A percentile compares a stretch with the other conserved stretches of the same genome.
phyloP scores from a whole-genome alignment of 129 eudicot species.

The carrot (Daucus carota) region DH1_v3.0 NC_030386.2:35889501-35890000 shows the following conservation, averaged over 20 bases:
- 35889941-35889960: conserved; percentile 45
- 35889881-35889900: not conserved
- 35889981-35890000: conserved; percentile 99
- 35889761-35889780: conserved; percentile 97
- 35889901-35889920: too few relatives aligned
- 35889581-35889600: conserved; percentile 88
- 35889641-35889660: conserved; percentile 79
- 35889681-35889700: not conserved
- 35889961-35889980: conserved; percentile 98
- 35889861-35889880: conserved; percentile 24
- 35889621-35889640: conserved; percentile 89
- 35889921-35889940: not conserved
- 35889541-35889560: not conserved
- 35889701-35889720: not conserved
- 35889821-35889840: conserved; percentile 94
- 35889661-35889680: not conserved
- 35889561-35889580: conserved; percentile 6
- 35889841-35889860: conserved; percentile 96
- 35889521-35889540: not conserved
- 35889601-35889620: conserved; percentile 89
- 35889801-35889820: conserved; percentile 91
- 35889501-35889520: not conserved
- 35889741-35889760: conserved; percentile 60
- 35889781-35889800: conserved; percentile 92
- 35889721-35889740: conserved; percentile 7